Base-by-base conservation (phyloP, 345 rosid genomes). In the Citrus maxima region DNA sequence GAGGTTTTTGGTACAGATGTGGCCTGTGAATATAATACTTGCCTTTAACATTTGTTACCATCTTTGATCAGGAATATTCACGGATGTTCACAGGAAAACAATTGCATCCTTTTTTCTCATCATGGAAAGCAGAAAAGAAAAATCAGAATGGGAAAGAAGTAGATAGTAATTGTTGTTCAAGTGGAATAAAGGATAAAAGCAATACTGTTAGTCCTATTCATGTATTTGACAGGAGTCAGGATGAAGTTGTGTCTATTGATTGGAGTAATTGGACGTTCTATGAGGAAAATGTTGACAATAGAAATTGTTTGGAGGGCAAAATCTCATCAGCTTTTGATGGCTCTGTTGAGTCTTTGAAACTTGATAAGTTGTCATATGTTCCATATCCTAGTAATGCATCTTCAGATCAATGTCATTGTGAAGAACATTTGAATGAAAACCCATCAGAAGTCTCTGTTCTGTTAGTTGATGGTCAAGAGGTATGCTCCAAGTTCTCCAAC, bases 101-200 rank as follows among this genome's bases (percentile, higher is more conserved):
- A 82, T 34, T 94, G 60, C 98, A 96, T 85, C 98, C 99, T 12
- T 94, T 94, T 83, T 96, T 94, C 84, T 79, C 94, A 32, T 81
- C 89, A 35, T 74, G 84, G 86, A 93, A 89, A 82, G 70, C 67
- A 10, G 87, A 84, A 70, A 93, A 84, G 83, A 88, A 72, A 79
- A 78, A 75, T 81, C 87, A 88, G 70, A 91, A 85, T 82, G 78
- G 79, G 56, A 62, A 42, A n/a, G 86, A 82, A 77, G 70, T 49
- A 1, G 87, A 88, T 62, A 79, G 67, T 67, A 75, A 81, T 72
- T 28, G 64, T 24, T 22, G 74, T 81, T 79, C 64, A 63, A 80
- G 72, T 49, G 81, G 61, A 78, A 80, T 66, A 83, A 91, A 83
- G 62, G 78, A 79, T 42, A 71, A 66, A 84, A 42, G 40, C 42